Evolutionary conservation across 2,329 filamentous ascomycete species (phyloP).

Genomic region (Fusarium liriodendri): DNA sequence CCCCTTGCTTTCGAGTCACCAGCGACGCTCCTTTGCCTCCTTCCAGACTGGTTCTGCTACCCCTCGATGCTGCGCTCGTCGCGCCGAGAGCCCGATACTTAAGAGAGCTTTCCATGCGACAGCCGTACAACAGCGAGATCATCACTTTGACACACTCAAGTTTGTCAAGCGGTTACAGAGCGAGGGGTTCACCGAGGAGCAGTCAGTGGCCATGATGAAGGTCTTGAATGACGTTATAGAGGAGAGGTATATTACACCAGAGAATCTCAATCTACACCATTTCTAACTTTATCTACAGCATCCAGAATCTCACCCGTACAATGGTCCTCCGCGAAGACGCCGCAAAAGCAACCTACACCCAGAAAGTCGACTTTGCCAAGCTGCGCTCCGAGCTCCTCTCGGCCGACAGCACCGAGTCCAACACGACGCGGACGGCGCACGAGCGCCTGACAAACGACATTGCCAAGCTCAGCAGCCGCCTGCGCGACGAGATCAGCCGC

Average conservation of each 20-base stretch:
- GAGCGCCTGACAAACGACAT: conserved; percentile 95
- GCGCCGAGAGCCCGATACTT: conserved; percentile 35
- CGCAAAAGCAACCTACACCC: conserved; percentile 80
- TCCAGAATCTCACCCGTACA: conserved; percentile 95
- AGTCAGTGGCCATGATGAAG: conserved; percentile 98
- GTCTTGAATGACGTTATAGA: conserved; percentile 97
- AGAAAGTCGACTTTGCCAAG: conserved; percentile 99
- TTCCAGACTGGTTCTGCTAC: conserved; percentile 32
- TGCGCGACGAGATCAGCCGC: conserved; percentile 93
- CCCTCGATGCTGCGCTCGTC: conserved; percentile 14
- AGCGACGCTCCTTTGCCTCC: conserved; percentile 35
- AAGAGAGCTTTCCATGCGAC: conserved; percentile 76
- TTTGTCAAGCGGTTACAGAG: conserved; percentile 90
- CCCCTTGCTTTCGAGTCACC: conserved; percentile 9
- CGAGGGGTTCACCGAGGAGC: conserved; percentile 95
- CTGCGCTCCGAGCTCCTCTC: conserved; percentile 93
- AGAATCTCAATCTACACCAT: background rate
- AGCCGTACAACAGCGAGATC: conserved; percentile 71
- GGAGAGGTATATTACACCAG: conserved; percentile 66
- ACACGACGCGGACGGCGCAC: conserved; percentile 88
- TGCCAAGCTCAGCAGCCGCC: conserved; percentile 87
- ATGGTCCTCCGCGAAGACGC: conserved; percentile 98
- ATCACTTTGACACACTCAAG: conserved; percentile 98
- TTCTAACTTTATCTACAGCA: conserved; percentile 61
- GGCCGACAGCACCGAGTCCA: conserved; percentile 89